Evolutionary conservation across 2,329 filamentous ascomycete genomes (phyloP).

Genomic region (Drechslerella dactyloides): DNA sequence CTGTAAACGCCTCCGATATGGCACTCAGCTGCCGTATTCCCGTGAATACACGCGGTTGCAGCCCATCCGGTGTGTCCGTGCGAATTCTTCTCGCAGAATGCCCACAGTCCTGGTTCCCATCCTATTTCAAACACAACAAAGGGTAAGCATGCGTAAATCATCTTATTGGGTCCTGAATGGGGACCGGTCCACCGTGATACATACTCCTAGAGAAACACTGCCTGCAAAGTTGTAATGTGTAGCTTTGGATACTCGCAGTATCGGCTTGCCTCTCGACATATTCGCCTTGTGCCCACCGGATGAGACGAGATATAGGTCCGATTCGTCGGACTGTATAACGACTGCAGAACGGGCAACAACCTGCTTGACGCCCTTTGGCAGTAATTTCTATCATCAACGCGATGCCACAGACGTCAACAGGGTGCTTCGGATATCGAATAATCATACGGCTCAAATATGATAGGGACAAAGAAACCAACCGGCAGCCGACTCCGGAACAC

Average conservation of each 20-base stretch:
- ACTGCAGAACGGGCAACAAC: slow-evolving; percentile 45
- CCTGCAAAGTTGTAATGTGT: slow-evolving; percentile 29
- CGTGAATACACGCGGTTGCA: slow-evolving; percentile 40
- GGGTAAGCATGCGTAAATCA: not conserved
- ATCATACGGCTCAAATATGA: not conserved
- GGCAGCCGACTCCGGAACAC: slow-evolving; percentile 40
- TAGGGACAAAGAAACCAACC: slow-evolving; percentile 7
- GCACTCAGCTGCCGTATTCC: slow-evolving; percentile 29
- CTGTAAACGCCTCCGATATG: slow-evolving; percentile 28
- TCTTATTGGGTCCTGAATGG: not conserved
- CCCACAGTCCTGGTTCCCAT: slow-evolving; percentile 14
- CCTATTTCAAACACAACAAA: slow-evolving; percentile 14
- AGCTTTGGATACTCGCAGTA: slow-evolving; percentile 9
- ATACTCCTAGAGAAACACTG: slow-evolving; percentile 24
- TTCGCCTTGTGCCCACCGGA: slow-evolving; percentile 37
- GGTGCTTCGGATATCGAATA: not conserved
- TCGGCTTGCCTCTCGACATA: slow-evolving; percentile 32
- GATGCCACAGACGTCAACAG: not conserved
- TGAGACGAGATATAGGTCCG: slow-evolving; percentile 33
- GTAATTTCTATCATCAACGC: slow-evolving; percentile 28
- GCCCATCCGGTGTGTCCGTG: slow-evolving; percentile 21
- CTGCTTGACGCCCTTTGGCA: slow-evolving; percentile 16
- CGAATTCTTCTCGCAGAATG: slow-evolving; percentile 30
- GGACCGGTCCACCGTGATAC: not conserved
- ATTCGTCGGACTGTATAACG: slow-evolving; percentile 44